Percentiles rank a stretch among this genome's conserved stretches.
Evolutionary conservation across 331 rosid genomes (phyloP).

Genomic region (Erythrophleum ivorense): DNA sequence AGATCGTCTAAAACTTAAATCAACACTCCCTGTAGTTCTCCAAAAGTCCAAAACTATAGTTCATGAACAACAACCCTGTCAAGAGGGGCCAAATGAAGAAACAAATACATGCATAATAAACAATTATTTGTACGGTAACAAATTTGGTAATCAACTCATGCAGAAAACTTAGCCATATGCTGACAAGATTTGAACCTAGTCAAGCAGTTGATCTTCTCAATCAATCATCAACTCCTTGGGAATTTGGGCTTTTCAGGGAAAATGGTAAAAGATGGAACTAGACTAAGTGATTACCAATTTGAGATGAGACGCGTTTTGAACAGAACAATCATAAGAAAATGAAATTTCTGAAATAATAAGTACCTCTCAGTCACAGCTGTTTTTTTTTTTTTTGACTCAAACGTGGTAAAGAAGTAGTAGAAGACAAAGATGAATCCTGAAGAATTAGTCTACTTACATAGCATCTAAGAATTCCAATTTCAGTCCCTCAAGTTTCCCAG

Average conservation of each 20-base stretch:
- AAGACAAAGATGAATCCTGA: constrained; percentile 46
- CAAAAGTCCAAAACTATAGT: neutral
- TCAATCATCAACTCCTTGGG: constrained; percentile 22
- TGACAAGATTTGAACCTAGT: neutral
- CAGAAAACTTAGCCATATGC: constrained; percentile 11
- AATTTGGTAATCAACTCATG: constrained; percentile 31
- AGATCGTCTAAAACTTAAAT: constrained; percentile 16
- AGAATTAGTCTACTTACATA: constrained; percentile 31
- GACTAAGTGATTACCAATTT: constrained; percentile 21
- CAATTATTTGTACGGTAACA: constrained; percentile 6
- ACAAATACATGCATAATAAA: constrained; percentile 21
- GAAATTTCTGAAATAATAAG: constrained; percentile 39
- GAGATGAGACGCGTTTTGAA: neutral
- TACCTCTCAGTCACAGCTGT: constrained; percentile 45
- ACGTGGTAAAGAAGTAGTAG: neutral
- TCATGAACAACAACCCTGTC: constrained; percentile 26
- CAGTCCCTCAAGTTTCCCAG: constrained; percentile 48
- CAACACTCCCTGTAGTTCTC: constrained; percentile 12
- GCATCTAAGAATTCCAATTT: constrained; percentile 46
- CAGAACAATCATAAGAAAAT: constrained; percentile 22
- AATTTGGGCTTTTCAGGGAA: constrained; percentile 1
- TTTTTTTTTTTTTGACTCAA: constrained; percentile 12
- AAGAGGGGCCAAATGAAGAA: constrained; percentile 15
- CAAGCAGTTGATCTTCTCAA: constrained; percentile 16
- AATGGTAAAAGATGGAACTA: constrained; percentile 29